Conservation (phyloP, 2,329 filamentous ascomycete species). For the Hypoxylon sp. region DNA sequence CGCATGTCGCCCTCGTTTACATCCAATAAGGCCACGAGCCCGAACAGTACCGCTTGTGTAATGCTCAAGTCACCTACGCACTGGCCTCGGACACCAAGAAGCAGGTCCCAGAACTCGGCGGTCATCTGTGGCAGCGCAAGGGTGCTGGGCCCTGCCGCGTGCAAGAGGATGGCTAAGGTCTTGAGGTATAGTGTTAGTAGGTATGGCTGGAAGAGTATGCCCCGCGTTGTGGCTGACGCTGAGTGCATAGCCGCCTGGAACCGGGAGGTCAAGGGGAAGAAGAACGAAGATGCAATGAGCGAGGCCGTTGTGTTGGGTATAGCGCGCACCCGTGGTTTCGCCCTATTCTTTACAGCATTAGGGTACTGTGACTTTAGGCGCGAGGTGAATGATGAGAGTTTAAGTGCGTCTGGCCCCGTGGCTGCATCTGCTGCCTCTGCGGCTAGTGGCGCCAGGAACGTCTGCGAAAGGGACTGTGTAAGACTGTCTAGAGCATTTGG, state of each 20-base stretch:
- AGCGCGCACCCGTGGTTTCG: slow-evolving; percentile 63
- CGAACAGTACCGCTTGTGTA: slow-evolving; percentile 81
- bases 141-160: slow-evolving; percentile 85
- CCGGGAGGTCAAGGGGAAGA: slow-evolving; percentile 86
- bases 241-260: slow-evolving; percentile 76
- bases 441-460: slow-evolving; percentile 85
- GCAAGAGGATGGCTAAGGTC: slow-evolving; percentile 85
- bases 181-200: slow-evolving; percentile 86
- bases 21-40: slow-evolving; percentile 84
- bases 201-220: slow-evolving; percentile 79
- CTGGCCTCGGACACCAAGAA: slow-evolving; percentile 75
- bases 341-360: slow-evolving; percentile 51
- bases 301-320: slow-evolving; percentile 84
- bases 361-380: slow-evolving; percentile 75
- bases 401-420: slow-evolving; percentile 86
- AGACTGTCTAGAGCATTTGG: slow-evolving; percentile 77
- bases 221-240: slow-evolving; percentile 59
- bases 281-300: slow-evolving; percentile 82
- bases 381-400: slow-evolving; percentile 89
- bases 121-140: slow-evolving; percentile 84
- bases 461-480: slow-evolving; percentile 75
- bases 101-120: slow-evolving; percentile 84
- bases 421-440: slow-evolving; percentile 83
- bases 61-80: slow-evolving; percentile 75
- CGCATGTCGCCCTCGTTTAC: slow-evolving; percentile 81